Base-by-base conservation (phyloP, 2,329 filamentous ascomycete genomes). In the Sphaceloma murrayae region DNA sequence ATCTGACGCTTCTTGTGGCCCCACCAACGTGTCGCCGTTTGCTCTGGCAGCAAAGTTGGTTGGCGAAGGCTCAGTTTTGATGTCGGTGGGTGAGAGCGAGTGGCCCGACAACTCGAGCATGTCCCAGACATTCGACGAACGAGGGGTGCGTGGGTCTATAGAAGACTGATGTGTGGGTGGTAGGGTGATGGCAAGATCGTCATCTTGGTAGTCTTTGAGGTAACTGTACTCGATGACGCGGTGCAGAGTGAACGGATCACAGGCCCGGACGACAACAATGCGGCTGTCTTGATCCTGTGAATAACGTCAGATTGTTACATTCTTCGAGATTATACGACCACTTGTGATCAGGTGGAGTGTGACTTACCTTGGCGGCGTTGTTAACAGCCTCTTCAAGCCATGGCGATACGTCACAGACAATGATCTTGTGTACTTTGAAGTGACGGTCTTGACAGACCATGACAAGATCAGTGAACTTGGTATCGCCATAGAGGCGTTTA, bases 151-250 rank as follows among this genome's bases (percentile, higher is more conserved):
- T 11, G 24, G 24, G n/a, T n/a, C n/a, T n/a, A 14, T 26, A 8
- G 36, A 26, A 5, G 22, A 7, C 4, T 40, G 22, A 4, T 19
- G 14, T 3, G 14, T 5, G 2, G 30, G 2, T 5, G 33, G 44
- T 6, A 46, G 34, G 2, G 18, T 16, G 10, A 40, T 27, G 11
- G 34, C 13, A 3, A 16, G 14, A 7, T 42, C 36, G 11, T 42
- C 36, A 13, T 33, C 26, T 10, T 36, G 13, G 32, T 48, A 48
- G 17, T 48, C 42, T 3, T 24, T 10, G 3, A 34, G 33, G 17
- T 48, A 48, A 4, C 21, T n/a, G 34, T 32, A 48, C 18, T 46
- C 22, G 21, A 48, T 9, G 11, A 45, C 4, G 16, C 46, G 46
- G 16, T 48, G 34, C 10, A 48, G 14, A 2, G 46, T 40, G 10